Percentiles rank a stretch among this genome's conserved stretches.
Evolutionary conservation across 2,329 filamentous ascomycete genomes (phyloP).

Genomic region (Fusarium sarcochroum): DNA sequence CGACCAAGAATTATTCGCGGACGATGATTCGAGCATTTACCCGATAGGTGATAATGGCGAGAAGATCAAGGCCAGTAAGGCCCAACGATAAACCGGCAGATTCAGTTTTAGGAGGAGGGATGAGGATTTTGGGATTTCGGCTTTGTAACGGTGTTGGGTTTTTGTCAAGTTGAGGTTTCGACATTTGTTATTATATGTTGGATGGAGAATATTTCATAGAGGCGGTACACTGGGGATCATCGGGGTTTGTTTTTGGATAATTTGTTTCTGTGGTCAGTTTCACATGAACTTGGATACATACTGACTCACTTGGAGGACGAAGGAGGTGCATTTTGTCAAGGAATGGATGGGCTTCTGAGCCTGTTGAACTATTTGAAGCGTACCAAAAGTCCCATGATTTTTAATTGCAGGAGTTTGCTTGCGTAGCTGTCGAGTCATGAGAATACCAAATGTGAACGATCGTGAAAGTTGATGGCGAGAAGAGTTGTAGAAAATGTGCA

Average conservation of each 20-base stretch:
- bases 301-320: constrained; percentile 3
- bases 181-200: constrained; percentile 14
- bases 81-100: constrained; percentile 29
- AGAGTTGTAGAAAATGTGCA: background rate
- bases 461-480: background rate
- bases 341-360: constrained; percentile 8
- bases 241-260: constrained; percentile 14
- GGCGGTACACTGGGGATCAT: constrained; percentile 13
- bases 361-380: constrained; percentile 27
- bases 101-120: constrained; percentile 5
- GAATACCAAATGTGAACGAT: background rate
- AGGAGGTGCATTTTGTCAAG: constrained; percentile 4
- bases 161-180: constrained; percentile 3
- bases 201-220: constrained; percentile 28
- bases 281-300: background rate
- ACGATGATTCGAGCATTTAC: constrained; percentile 70
- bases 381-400: constrained; percentile 35
- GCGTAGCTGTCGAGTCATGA: background rate
- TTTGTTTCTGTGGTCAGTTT: constrained; percentile 11
- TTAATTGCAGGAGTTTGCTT: background rate
- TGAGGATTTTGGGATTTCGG: constrained; percentile 1
- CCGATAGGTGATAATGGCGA: constrained; percentile 51
- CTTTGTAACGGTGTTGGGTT: constrained; percentile 24
- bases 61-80: constrained; percentile 51
- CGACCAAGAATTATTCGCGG: constrained; percentile 81